Base-by-base conservation (phyloP, 192 early-diverging fungal genomes). In the Polychytrium aggregatum region DNA sequence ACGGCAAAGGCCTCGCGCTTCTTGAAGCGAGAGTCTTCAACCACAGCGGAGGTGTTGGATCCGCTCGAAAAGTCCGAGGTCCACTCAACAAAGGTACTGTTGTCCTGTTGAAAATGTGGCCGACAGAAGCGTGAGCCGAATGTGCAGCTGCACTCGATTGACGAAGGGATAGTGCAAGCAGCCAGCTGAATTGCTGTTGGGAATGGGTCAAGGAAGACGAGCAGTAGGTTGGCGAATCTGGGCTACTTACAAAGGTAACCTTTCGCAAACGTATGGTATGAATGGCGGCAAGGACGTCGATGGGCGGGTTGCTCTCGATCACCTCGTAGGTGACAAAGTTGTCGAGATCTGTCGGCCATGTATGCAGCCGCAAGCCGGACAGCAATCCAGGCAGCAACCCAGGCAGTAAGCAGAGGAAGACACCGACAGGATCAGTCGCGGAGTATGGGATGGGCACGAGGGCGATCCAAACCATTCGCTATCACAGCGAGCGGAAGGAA, bases 41-140 rank as follows among this genome's bases (percentile, higher is more conserved):
- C 31, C 3, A 68, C 66, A 26, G 46, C 31, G 0, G 59, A 24
- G 29, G 66, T 62, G 46, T 64, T 50, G 34, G 27, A 34, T 2
- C 59, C 64, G 39, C 48, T 37, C n/a, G 66, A 45, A 37, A 62
- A 68, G 43, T 68, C 66, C 20, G 62, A 65, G 26, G 53, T 38
- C 60, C 66, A 68, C 40, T 67, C 64, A 42, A 68, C 64, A 28
- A 62, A 68, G 21, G 66, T 62, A 14, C 36, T 44, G 56, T 68
- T 68, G 46, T 67, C 55, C 41, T 67, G 51, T 56, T n/a, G 25
- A 25, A 57, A 5, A 50, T 49, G 16, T 28, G 35, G 24, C 43
- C n/a, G 8, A 14, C 21, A 8, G n/a, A 10, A 11, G 20, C 17
- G 8, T 44, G 27, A 44, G 9, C 14, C 9, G 10, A 25, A 9